These are phyloP conservation scores for Phytophthora uliginosa DNA, from an alignment of 352 stramenopile species.

Conservation along the genomic window DNA sequence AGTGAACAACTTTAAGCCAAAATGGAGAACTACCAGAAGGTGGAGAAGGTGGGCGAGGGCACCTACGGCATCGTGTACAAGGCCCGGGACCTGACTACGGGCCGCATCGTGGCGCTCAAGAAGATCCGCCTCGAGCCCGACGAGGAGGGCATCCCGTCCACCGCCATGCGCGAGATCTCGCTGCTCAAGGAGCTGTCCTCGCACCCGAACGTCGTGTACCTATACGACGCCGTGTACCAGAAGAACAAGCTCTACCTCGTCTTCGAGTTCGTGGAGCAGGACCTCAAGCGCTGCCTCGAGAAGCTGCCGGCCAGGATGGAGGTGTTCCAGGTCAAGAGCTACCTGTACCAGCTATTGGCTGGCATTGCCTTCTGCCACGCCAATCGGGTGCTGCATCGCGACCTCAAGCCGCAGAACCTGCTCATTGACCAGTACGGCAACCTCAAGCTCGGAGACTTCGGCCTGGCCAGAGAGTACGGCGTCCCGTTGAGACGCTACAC, in stretches of 20 bases:
- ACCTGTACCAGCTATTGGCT: conserved; percentile 83
- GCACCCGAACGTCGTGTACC: conserved; percentile 95
- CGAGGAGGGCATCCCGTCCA: conserved; percentile 98
- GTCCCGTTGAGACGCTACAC: conserved; percentile 93
- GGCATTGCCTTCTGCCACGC: conserved; percentile 96
- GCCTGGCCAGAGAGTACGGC: conserved; percentile 90
- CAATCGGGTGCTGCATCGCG: conserved; percentile 97
- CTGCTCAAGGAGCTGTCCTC: conserved; percentile 95
- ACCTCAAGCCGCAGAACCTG: conserved; percentile 99
- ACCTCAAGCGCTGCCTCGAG: conserved; percentile 92
- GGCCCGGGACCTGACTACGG: conserved; percentile 89
- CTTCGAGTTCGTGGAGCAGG: conserved; percentile 91
- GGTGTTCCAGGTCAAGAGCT: conserved; percentile 87
- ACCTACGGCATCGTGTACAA: conserved; percentile 99
- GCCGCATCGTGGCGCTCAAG: conserved; percentile 96
- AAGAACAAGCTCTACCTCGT: conserved; percentile 91
- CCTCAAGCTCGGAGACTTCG: conserved; percentile 95
- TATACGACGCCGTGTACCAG: conserved; percentile 88
- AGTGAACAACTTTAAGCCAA: conserved; percentile 2
- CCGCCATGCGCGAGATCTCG: conserved; percentile 98
- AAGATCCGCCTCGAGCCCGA: conserved; percentile 93
- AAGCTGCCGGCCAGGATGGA: conserved; percentile 93
- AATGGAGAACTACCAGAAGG: conserved; percentile 91
- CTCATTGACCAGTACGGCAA: conserved; percentile 90
- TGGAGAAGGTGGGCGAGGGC: conserved; percentile 93